Evolutionary conservation across 2,329 filamentous ascomycete species (phyloP).

Genomic region (Tolypocladium album): DNA sequence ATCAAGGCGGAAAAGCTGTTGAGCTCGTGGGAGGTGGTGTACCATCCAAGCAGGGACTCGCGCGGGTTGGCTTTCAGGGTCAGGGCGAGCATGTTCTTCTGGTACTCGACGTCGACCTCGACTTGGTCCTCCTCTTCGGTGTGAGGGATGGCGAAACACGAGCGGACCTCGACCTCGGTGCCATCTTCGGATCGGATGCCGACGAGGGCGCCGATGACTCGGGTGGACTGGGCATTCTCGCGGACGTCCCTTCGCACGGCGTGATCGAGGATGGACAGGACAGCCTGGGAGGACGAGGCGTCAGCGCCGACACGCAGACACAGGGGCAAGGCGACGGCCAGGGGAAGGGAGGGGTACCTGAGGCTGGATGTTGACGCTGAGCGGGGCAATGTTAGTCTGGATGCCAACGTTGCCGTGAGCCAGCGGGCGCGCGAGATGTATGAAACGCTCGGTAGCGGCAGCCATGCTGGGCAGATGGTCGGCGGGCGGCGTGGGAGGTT

Average conservation of each 20-base stretch:
- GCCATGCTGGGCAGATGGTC: conserved; percentile 58
- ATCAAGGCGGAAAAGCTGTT: conserved; percentile 96
- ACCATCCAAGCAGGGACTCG: conserved; percentile 94
- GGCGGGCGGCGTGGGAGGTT: conserved; percentile 10
- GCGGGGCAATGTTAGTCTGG: conserved; percentile 78
- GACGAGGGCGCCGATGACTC: conserved; percentile 92
- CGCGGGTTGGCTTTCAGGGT: conserved; percentile 90
- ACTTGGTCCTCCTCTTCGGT: conserved; percentile 98
- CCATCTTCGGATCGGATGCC: conserved; percentile 93
- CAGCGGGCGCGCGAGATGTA: conserved; percentile 88
- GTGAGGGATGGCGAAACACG: conserved; percentile 95
- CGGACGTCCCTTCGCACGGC: conserved; percentile 72
- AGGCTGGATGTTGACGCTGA: conserved; percentile 90
- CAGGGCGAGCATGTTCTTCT: conserved; percentile 96
- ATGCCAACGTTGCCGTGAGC: conserved; percentile 70
- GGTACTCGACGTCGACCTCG: conserved; percentile 99
- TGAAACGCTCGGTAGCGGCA: conserved; percentile 69
- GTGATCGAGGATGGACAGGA: conserved; percentile 82
- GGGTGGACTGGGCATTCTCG: conserved; percentile 67
- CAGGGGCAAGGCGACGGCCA: conserved; percentile 1
- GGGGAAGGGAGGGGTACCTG: conserved; percentile 51
- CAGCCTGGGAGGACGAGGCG: conserved; percentile 31
- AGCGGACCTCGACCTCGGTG: conserved; percentile 89
- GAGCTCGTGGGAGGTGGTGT: conserved; percentile 90
- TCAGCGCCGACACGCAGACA: background rate